Base-by-base conservation (phyloP, 768 basidiomycete species). In the Tulasnella sp. region DNA sequence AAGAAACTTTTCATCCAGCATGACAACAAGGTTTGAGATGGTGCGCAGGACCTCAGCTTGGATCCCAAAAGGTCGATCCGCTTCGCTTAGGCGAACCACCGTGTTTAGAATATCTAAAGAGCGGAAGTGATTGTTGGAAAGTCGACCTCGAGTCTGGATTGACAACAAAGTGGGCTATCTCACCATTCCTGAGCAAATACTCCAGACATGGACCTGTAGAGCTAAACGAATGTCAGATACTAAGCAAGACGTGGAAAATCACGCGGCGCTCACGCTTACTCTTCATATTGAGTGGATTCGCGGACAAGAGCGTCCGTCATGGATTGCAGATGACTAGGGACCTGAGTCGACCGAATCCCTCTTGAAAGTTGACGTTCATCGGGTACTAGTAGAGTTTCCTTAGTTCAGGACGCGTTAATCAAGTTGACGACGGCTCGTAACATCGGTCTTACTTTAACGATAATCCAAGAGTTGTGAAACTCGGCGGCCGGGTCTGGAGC, bases 1-100 rank as follows among this genome's bases (percentile, higher is more conserved):
- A 22, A 98, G 87, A 77, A 98, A 97, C 75, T 91, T 91, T 77
- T 97, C 94, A 74, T 97, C 94, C 71, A 98, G 84, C 16, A 94
- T 85, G 8, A 95, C 88, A 14, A 98, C 90, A 86, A 97, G 91
- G 76, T 94, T 94, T 76, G 92, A 91, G 16, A 95, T 91, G 1
- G 91, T 85, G 34, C 89, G 86, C 39, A 98, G 84, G 14, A 96
- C 92, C 78, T 94, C 91, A 44, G 90, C 92, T 78, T 95, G 92
- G 75, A 94, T 89, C n/a, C 95, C 96, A 47, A 87, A 86, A 0
- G 94, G 95, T 32, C 90, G 84, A 79, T 98, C 95, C 0, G 85
- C 79, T 77, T 95, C 90, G 77, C 92, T 94, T 34, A 95, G 86
- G 74, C 87, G 87, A 73, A 95, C 96, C 11, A 98, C 88, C 1